These are phyloP conservation scores for Fusarium brachygibbosum DNA, from an alignment of 2,329 filamentous ascomycete genomes.

Conservation along the genomic window DNA sequence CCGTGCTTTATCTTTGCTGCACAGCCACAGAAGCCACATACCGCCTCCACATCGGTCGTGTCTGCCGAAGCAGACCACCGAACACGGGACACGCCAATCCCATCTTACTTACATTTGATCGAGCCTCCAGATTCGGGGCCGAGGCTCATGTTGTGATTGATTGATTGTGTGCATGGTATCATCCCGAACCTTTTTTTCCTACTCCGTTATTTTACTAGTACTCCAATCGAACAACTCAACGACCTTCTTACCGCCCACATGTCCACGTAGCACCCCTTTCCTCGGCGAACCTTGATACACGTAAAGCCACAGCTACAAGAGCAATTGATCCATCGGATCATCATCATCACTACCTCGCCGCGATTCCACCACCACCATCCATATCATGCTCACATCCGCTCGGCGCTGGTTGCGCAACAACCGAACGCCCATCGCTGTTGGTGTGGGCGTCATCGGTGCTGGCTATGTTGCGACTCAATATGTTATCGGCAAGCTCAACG, in stretches of 20 bases:
- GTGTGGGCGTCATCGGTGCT: conserved; percentile 86
- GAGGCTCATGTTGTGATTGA: conserved; percentile 28
- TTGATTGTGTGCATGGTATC: conserved; percentile 21
- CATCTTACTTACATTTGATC: conserved; percentile 21
- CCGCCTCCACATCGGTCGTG: conserved; percentile 17
- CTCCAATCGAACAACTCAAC: conserved; percentile 23
- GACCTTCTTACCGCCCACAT: conserved; percentile 24
- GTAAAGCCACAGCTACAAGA: conserved; percentile 26
- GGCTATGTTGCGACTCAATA: conserved; percentile 95
- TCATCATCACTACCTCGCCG: conserved; percentile 4
- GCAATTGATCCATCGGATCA: conserved; percentile 32
- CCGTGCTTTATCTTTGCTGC: conserved; percentile 19
- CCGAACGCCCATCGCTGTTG: conserved; percentile 88
- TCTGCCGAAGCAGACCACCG: conserved; percentile 26
- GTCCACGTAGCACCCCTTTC: conserved; percentile 9
- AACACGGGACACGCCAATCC: conserved; percentile 17
- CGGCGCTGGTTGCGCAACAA: conserved; percentile 95
- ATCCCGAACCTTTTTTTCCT: conserved; percentile 21
- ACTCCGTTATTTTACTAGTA: conserved; percentile 16
- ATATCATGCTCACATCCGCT: conserved; percentile 75
- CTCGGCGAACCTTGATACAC: conserved; percentile 18
- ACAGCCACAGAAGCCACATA: conserved; percentile 10
- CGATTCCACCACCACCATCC: neutral
- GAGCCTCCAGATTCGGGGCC: conserved; percentile 34
- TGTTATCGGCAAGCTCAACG: conserved; percentile 89